Conservation (phyloP, 106 monocot species). For the Acorus gramineus region DNA sequence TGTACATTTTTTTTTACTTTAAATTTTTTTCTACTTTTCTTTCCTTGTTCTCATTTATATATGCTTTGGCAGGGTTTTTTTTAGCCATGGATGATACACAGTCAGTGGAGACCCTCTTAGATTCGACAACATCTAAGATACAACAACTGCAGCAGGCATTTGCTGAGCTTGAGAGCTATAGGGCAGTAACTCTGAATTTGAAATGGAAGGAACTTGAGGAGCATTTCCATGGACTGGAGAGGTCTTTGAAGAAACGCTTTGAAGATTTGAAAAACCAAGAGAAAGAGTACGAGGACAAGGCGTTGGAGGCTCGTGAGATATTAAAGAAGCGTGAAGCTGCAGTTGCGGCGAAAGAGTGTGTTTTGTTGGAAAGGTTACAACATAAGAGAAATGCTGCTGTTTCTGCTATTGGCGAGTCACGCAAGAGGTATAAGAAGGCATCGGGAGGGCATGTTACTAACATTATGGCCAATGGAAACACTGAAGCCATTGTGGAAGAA, state of each 20-base stretch:
- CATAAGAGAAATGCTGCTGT: conserved; percentile 68
- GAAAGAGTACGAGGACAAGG: conserved; percentile 47
- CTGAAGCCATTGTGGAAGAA: conserved; percentile 24
- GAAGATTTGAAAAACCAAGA: conserved; percentile 60
- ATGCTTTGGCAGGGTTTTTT: conserved; percentile 5
- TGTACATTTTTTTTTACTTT: too few relatives aligned
- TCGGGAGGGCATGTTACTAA: conserved; percentile 8
- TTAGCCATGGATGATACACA: conserved; percentile 54
- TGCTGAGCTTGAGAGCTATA: conserved; percentile 61
- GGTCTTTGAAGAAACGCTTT: conserved; percentile 64
- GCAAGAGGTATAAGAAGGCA: conserved; percentile 21
- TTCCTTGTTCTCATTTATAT: too few relatives aligned
- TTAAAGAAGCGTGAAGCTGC: conserved; percentile 54
- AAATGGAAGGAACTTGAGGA: conserved; percentile 77
- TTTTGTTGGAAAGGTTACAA: conserved; percentile 64
- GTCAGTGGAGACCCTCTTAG: conserved; percentile 48
- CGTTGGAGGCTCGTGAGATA: conserved; percentile 36
- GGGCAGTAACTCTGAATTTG: conserved; percentile 41
- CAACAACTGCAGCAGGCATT: conserved; percentile 75
- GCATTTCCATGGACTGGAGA: conserved; percentile 80
- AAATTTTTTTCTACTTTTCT: too few relatives aligned
- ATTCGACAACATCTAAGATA: conserved; percentile 71
- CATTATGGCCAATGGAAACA: conserved; percentile 3
- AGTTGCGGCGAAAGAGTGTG: conserved; percentile 65
- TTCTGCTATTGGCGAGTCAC: conserved; percentile 29